Evolutionary conservation across 164 flowering plant genomes (phyloP).

Genomic region (Berberis thunbergii): DNA sequence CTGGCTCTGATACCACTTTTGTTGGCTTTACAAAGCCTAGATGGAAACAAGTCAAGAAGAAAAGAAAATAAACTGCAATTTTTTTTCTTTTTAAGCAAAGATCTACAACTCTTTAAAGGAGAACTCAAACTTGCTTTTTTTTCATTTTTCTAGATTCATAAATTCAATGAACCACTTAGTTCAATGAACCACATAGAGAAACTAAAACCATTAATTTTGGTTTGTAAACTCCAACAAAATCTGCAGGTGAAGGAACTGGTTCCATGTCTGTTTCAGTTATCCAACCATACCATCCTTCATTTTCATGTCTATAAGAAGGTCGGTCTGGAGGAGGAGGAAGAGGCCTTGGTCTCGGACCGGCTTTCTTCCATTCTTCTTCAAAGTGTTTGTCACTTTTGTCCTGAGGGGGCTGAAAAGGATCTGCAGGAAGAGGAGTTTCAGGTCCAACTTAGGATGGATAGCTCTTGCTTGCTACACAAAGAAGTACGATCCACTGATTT

Average conservation of each 20-base stretch:
- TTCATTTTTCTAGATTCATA: no score
- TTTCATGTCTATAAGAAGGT: constrained; percentile 83
- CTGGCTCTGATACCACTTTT: no score
- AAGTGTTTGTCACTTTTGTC: constrained; percentile 48
- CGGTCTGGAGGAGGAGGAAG: constrained; percentile 98
- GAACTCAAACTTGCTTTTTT: no score
- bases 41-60: no score
- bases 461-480: constrained; percentile 67
- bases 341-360: constrained; percentile 98
- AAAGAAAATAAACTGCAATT: no score
- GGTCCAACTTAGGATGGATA: constrained; percentile 54
- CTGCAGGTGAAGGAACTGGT: constrained; percentile 67
- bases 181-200: no score
- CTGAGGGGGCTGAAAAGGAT: constrained; percentile 33
- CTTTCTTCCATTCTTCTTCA: constrained; percentile 78
- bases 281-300: constrained; percentile 99
- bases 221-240: no score
- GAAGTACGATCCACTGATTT: constrained; percentile 77
- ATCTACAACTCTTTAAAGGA: no score
- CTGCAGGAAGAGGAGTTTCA: constrained; percentile 50
- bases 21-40: no score
- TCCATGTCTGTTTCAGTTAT: constrained; percentile 65
- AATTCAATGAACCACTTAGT: no score
- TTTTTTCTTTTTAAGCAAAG: no score
- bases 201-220: no score